Conservation (phyloP, 2,329 filamentous ascomycete genomes). For the Xylariaceae sp. region DNA sequence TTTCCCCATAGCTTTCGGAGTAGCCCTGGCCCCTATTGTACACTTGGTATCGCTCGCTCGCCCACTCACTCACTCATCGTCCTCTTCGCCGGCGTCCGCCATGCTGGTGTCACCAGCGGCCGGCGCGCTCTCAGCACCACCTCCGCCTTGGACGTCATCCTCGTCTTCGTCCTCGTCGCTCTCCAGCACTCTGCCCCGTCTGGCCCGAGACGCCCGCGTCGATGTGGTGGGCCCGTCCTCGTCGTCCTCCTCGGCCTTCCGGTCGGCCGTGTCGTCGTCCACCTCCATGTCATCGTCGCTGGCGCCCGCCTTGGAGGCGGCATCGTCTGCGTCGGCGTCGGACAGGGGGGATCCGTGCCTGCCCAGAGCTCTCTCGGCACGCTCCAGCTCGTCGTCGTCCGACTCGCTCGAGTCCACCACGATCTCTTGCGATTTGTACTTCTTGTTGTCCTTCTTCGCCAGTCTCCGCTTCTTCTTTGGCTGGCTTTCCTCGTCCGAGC, state of each 20-base stretch:
- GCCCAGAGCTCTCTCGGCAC: slow-evolving; percentile 35
- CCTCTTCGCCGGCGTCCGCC: slow-evolving; percentile 26
- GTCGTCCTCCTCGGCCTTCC: slow-evolving; percentile 44
- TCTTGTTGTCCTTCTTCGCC: slow-evolving; percentile 38
- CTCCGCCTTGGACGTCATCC: slow-evolving; percentile 27
- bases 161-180: slow-evolving; percentile 51
- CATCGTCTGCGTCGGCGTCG: slow-evolving; percentile 25
- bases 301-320: slow-evolving; percentile 22
- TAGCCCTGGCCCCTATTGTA: too few relatives aligned
- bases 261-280: slow-evolving; percentile 35
- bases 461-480: slow-evolving; percentile 57
- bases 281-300: slow-evolving; percentile 44
- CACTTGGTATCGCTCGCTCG: too few relatives aligned
- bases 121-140: slow-evolving; percentile 5
- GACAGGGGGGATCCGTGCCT: slow-evolving; percentile 19
- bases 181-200: slow-evolving; percentile 43
- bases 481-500: slow-evolving; percentile 41
- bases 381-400: slow-evolving; percentile 36
- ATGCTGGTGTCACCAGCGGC: slow-evolving; percentile 25
- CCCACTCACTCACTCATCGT: slow-evolving; percentile 23
- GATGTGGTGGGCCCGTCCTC: slow-evolving; percentile 35
- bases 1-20: too few relatives aligned
- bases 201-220: slow-evolving; percentile 33
- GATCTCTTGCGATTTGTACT: slow-evolving; percentile 81
- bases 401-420: slow-evolving; percentile 70